Conservation (phyloP, 495 filamentous ascomycete genomes). For the Melanomma pulvis-pyrius region DNA sequence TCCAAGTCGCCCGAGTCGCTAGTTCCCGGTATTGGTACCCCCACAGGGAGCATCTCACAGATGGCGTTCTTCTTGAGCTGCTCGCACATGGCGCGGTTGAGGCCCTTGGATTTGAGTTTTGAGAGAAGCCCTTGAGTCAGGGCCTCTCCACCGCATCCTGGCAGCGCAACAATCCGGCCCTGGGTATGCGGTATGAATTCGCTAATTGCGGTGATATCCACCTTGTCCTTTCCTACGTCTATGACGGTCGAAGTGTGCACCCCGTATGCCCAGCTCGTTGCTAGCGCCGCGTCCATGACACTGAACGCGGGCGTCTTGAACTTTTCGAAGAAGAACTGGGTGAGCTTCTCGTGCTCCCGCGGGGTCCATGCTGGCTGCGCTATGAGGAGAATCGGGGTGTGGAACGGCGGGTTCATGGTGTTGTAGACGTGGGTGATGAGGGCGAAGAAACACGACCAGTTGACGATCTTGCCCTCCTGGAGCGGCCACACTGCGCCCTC, state of each 20-base stretch:
- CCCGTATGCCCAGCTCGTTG: conserved; percentile 82
- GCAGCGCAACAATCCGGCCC: conserved; percentile 64
- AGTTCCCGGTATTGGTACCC: conserved; percentile 59
- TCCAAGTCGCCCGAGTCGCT: conserved; percentile 48
- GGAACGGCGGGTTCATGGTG: conserved; percentile 83
- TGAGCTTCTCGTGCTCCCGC: conserved; percentile 76
- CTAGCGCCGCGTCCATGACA: conserved; percentile 81
- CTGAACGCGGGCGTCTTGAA: conserved; percentile 91
- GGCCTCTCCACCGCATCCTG: conserved; percentile 78
- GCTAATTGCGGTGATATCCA: conserved; percentile 83
- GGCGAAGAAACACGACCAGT: conserved; percentile 91
- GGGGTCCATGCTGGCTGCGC: conserved; percentile 83
- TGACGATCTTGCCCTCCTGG: conserved; percentile 75
- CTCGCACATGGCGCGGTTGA: conserved; percentile 88
- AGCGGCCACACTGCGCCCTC: conserved; percentile 91
- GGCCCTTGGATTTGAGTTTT: conserved; percentile 69
- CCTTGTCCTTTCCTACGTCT: conserved; percentile 88
- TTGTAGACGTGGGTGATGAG: conserved; percentile 86
- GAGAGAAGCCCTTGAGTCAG: conserved; percentile 78
- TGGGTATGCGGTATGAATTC: conserved; percentile 70
- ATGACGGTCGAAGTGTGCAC: conserved; percentile 75
- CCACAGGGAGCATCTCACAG: conserved; percentile 81
- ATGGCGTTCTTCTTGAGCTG: conserved; percentile 87
- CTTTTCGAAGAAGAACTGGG: conserved; percentile 94
- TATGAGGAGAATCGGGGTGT: conserved; percentile 90